Evolutionary conservation across 2,329 filamentous ascomycete species (phyloP).

Genomic region (Arachnomyces sp.): DNA sequence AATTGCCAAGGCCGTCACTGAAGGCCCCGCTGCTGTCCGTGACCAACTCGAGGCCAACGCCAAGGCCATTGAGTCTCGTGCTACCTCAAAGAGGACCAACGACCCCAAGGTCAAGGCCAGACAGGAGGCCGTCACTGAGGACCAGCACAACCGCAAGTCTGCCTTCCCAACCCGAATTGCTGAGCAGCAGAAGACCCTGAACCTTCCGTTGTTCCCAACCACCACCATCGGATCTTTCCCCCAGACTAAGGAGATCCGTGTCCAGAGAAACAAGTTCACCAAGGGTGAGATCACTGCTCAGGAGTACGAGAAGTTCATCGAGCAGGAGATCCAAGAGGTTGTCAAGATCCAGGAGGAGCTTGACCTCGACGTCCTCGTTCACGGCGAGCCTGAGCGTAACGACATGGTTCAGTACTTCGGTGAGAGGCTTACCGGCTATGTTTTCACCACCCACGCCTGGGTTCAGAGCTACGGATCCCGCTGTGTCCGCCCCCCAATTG

Average conservation of each 20-base stretch:
- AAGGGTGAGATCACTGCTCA: constrained; percentile 91
- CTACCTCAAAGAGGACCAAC: constrained; percentile 91
- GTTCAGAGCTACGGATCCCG: constrained; percentile 98
- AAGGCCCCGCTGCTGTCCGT: constrained; percentile 78
- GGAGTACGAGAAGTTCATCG: constrained; percentile 98
- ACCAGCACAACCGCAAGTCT: constrained; percentile 89
- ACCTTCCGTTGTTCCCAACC: constrained; percentile 93
- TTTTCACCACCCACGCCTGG: constrained; percentile 99
- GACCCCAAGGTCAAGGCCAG: constrained; percentile 95
- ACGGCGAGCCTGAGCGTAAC: constrained; percentile 99
- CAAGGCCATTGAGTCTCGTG: constrained; percentile 84
- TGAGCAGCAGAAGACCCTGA: constrained; percentile 85
- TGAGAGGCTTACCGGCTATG: constrained; percentile 92
- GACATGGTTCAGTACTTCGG: constrained; percentile 99
- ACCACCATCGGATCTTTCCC: constrained; percentile 99
- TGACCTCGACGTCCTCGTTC: constrained; percentile 90
- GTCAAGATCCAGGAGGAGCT: constrained; percentile 98
- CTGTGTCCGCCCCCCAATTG: constrained; percentile 95
- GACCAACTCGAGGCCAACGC: constrained; percentile 93
- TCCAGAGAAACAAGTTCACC: constrained; percentile 96
- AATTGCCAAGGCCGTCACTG: constrained; percentile 94
- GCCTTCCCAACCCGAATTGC: constrained; percentile 77
- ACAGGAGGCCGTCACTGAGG: constrained; percentile 74
- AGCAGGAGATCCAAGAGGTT: constrained; percentile 94
- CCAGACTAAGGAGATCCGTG: constrained; percentile 97